phyloP scores from a whole-genome alignment of 169 alveolate species.

The Besnoitia besnoiti region DNA sequence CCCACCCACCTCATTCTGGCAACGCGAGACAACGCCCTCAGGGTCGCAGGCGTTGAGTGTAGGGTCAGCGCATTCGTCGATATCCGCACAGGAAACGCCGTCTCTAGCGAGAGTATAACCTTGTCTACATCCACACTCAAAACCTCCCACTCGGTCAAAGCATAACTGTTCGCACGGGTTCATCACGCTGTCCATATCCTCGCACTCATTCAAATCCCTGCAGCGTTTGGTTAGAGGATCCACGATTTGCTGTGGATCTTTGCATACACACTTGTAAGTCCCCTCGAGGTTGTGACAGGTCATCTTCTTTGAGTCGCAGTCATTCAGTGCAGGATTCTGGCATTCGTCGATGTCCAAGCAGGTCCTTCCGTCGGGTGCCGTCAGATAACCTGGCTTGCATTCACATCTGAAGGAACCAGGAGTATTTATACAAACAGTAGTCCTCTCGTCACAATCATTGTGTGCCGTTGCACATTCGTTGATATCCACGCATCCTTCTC shows the following conservation, averaged over 20 bases:
- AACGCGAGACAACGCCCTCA: constrained; percentile 67
- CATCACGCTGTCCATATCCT: constrained; percentile 71
- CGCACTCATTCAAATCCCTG: constrained; percentile 72
- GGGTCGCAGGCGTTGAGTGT: constrained; percentile 71
- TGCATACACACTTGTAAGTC: constrained; percentile 71
- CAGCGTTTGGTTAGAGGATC: constrained; percentile 69
- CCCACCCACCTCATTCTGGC: constrained; percentile 72
- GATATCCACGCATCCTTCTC: constrained; percentile 72
- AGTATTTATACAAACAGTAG: constrained; percentile 69
- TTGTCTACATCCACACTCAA: constrained; percentile 66
- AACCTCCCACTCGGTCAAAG: constrained; percentile 64
- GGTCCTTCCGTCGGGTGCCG: constrained; percentile 64
- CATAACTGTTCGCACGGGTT: constrained; percentile 74
- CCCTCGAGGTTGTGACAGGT: constrained; percentile 74
- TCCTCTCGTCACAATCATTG: constrained; percentile 67
- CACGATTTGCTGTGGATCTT: constrained; percentile 67
- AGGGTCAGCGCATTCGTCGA: constrained; percentile 72
- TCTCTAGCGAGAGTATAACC: constrained; percentile 69
- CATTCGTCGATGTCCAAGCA: constrained; percentile 76
- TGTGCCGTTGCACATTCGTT: constrained; percentile 72
- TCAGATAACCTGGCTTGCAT: constrained; percentile 68
- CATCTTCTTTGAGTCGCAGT: constrained; percentile 67
- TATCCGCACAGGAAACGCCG: constrained; percentile 72
- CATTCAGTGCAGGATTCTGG: constrained; percentile 66
- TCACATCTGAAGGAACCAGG: constrained; percentile 73